Evolutionary conservation across 306 rosid species (phyloP).

Genomic region (apple (Malus domestica)): DNA sequence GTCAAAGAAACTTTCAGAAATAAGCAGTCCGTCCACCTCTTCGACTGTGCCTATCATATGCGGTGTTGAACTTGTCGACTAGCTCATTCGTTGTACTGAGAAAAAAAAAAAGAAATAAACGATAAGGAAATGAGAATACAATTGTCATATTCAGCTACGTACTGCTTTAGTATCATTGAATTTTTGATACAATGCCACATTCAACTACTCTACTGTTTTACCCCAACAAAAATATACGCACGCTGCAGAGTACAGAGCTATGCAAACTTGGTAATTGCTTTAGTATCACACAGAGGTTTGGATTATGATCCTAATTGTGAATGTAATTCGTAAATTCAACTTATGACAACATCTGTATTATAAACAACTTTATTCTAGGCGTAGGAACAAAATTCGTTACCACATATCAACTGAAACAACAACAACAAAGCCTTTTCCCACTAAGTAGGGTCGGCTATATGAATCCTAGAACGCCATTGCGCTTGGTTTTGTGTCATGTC

Average conservation of each 20-base stretch:
- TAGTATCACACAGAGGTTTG: not conserved
- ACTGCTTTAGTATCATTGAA: not conserved
- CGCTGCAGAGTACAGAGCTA: not conserved
- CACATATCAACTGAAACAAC: not conserved
- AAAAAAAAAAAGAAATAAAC: not conserved
- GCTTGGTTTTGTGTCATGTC: no score
- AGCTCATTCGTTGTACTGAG: slow-evolving; percentile 44
- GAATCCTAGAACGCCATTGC: no score
- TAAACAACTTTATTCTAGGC: not conserved
- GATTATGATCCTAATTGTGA: no score
- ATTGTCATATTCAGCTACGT: not conserved
- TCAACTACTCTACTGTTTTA: not conserved
- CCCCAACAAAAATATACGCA: not conserved
- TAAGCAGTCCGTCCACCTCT: slow-evolving; percentile 89
- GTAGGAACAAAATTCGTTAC: not conserved
- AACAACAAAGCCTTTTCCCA: no score
- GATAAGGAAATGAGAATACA: not conserved
- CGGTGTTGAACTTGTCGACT: slow-evolving; percentile 73
- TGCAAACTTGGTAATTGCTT: not conserved
- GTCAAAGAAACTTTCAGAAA: slow-evolving; percentile 38
- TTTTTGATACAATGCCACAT: not conserved
- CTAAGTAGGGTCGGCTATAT: no score
- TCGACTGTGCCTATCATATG: slow-evolving; percentile 87
- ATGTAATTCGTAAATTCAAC: not conserved
- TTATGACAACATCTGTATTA: not conserved